Evolutionary conservation across 768 basidiomycete genomes (phyloP), one percentile per base, ranked within the genome.

Genomic region (Mycena indigotica): DNA sequence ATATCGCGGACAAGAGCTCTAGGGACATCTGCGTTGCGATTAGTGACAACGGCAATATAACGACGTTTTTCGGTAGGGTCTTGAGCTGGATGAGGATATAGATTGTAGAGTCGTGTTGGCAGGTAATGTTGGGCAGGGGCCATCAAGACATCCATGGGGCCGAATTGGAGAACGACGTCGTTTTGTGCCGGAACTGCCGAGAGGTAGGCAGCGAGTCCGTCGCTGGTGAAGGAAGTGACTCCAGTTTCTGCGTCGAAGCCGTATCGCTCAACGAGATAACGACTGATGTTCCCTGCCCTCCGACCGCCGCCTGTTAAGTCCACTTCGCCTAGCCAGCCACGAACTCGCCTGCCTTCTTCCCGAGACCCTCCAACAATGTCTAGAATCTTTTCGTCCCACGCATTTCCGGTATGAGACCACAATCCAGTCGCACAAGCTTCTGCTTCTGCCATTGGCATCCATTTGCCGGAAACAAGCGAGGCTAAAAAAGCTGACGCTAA

Each of bases 1-100:
- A 92, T 89, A 64, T 93, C 91, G 55, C 91, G 84, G 45, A 93
- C 92, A 19, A 92, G 79, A 1, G 90, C 88, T 50, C 91, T 84
- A 12, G 92, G 89, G 24, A 91, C 87, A 67, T 93, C 91, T 16
- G 89, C 90, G 69, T 93, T 93, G 70, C 91, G 88, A 64, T 32
- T 89, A 15, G 83, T 81, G 17, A 93, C 69, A 65, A 86, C 83
- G 25, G 86, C 82, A 56, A 93, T 79, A 64, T 90, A 93, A 65
- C 86, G 82, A 59, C 84, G 80, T 65, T 88, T 87, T 69, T 92
- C 91, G 41, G 77, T 79, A 1, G 83, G 66, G 57, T 89, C 89
- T 69, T 93, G 91, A 3, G 88, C 90, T 30, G 92, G 92, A 67
- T 94, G 92, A 8, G 91, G 91, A 67, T 80, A 84, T 65, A 93